Evolutionary conservation across 2,329 filamentous ascomycete species (phyloP).

Genomic region (Ophiostoma ulmi): DNA sequence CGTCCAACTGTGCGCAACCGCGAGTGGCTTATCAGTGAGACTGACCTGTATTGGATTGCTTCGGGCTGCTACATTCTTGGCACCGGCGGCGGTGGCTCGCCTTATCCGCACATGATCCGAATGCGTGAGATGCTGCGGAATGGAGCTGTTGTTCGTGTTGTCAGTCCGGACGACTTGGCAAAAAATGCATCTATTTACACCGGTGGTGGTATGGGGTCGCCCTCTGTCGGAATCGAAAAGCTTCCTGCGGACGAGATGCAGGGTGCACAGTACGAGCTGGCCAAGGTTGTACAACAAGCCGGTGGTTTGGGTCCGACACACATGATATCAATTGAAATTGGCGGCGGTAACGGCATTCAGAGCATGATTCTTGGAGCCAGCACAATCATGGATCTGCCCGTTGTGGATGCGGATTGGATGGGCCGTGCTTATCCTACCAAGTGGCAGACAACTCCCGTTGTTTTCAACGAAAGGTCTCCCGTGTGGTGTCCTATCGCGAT

Average conservation of each 20-base stretch:
- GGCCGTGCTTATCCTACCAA: conserved; percentile 51
- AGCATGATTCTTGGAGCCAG: conserved; percentile 53
- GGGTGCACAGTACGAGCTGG: conserved; percentile 35
- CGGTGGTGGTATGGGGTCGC: background rate
- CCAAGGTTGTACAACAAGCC: conserved; percentile 43
- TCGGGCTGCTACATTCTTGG: conserved; percentile 58
- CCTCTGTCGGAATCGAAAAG: background rate
- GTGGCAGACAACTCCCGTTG: conserved; percentile 43
- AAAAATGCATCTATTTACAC: background rate
- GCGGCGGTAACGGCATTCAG: conserved; percentile 60
- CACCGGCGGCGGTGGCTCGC: conserved; percentile 55
- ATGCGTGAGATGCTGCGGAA: conserved; percentile 47
- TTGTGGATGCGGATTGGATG: conserved; percentile 54
- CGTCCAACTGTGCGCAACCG: background rate
- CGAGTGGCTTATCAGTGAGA: conserved; percentile 46
- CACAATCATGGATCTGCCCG: conserved; percentile 47
- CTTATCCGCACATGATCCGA: conserved; percentile 48
- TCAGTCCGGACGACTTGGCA: conserved; percentile 34
- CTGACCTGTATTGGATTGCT: conserved; percentile 52
- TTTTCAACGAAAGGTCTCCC: conserved; percentile 43
- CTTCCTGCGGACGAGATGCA: background rate
- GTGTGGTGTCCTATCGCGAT: conserved; percentile 33
- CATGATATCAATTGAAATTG: conserved; percentile 60
- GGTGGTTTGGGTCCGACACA: conserved; percentile 33
- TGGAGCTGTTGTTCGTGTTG: conserved; percentile 48